Evolutionary conservation across 768 basidiomycete genomes (phyloP).

Genomic region (Calocera cornea): DNA sequence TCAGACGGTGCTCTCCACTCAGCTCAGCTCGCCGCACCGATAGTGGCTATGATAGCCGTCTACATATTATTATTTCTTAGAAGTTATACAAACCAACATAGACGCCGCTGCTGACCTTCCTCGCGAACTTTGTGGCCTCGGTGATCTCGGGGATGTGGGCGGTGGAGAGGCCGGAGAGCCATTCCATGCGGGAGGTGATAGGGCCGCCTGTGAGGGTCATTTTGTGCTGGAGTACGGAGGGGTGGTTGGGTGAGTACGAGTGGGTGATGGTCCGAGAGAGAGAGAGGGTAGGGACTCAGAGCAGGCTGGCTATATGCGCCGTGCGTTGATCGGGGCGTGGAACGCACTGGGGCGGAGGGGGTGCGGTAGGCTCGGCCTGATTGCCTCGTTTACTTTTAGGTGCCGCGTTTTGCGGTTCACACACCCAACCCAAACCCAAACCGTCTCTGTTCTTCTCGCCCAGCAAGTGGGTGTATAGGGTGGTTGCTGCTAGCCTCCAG

Average conservation of each 20-base stretch:
- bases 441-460: background rate
- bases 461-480: background rate
- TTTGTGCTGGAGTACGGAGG: constrained; percentile 1
- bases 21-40: constrained; percentile 43
- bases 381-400: background rate
- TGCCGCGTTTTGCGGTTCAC: background rate
- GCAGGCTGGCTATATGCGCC: constrained; percentile 2
- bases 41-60: constrained; percentile 98
- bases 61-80: constrained; percentile 25
- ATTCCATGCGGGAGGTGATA: constrained; percentile 57
- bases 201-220: constrained; percentile 16
- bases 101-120: constrained; percentile 54
- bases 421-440: too few relatives aligned
- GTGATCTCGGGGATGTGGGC: constrained; percentile 55
- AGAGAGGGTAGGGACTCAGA: background rate
- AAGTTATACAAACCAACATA: background rate
- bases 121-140: constrained; percentile 68
- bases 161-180: constrained; percentile 74
- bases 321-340: background rate
- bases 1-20: background rate
- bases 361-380: background rate
- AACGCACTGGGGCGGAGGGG: background rate
- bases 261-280: background rate
- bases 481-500: background rate
- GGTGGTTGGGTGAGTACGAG: background rate